These are phyloP conservation scores for Didymella keratinophila DNA, from an alignment of 2,329 filamentous ascomycete genomes.

Conservation along the genomic window DNA sequence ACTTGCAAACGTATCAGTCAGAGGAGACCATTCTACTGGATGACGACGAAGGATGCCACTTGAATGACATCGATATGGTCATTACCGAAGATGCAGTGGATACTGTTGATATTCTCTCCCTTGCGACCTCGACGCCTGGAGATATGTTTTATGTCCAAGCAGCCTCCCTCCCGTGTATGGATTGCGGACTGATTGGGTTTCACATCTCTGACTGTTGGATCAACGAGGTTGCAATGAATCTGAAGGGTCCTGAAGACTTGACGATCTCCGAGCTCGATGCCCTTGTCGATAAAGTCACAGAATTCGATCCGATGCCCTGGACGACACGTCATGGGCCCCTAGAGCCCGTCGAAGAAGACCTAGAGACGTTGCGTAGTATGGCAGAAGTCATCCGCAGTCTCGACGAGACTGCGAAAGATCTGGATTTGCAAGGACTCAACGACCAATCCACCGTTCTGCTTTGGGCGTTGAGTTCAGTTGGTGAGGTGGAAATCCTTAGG, in stretches of 20 bases:
- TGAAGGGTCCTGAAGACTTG: conserved; percentile 21
- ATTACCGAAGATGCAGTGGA: neutral
- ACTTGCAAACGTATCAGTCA: neutral
- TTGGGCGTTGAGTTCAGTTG: conserved; percentile 31
- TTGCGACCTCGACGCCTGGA: neutral
- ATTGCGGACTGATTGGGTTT: conserved; percentile 26
- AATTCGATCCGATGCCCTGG: conserved; percentile 40
- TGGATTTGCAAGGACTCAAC: conserved; percentile 23
- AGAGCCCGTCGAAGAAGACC: conserved; percentile 19
- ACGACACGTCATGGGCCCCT: conserved; percentile 27
- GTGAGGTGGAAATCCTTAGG: conserved; percentile 10
- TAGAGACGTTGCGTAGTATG: conserved; percentile 19
- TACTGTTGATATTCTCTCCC: neutral
- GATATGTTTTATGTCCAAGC: neutral
- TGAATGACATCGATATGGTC: neutral
- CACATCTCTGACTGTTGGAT: conserved; percentile 6
- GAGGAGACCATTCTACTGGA: neutral
- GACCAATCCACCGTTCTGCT: conserved; percentile 28
- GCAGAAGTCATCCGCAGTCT: conserved; percentile 32
- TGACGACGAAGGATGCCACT: neutral
- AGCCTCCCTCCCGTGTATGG: conserved; percentile 33
- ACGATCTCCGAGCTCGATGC: conserved; percentile 22
- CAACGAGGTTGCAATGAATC: neutral
- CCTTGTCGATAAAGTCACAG: conserved; percentile 24
- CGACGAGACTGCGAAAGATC: conserved; percentile 26